phyloP scores from a whole-genome alignment of 2,329 filamentous ascomycete species.

The Arthrinium puccinioides region DNA sequence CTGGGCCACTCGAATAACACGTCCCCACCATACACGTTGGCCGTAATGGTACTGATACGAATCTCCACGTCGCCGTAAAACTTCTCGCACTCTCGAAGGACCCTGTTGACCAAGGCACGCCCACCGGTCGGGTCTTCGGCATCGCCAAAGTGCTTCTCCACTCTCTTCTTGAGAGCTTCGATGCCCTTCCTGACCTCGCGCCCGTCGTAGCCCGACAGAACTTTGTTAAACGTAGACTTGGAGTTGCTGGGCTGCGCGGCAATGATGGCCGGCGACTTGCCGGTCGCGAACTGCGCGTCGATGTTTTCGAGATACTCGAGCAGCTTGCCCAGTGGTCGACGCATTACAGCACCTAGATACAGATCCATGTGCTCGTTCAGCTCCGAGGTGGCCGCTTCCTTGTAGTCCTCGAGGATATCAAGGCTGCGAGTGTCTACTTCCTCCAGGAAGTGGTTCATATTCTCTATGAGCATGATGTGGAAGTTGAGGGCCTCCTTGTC shows the following conservation, averaged over 20 bases:
- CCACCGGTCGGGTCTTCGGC: conserved; percentile 57
- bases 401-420: conserved; percentile 76
- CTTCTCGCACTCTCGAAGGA: conserved; percentile 52
- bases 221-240: conserved; percentile 76
- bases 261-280: conserved; percentile 55
- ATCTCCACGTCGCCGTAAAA: conserved; percentile 57
- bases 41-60: conserved; percentile 51
- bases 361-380: conserved; percentile 80
- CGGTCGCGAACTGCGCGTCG: conserved; percentile 60
- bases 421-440: conserved; percentile 74
- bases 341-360: conserved; percentile 83
- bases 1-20: conserved; percentile 61
- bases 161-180: conserved; percentile 78
- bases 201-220: conserved; percentile 70
- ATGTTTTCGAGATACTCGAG: conserved; percentile 88
- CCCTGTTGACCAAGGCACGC: conserved; percentile 42
- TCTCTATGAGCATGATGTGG: conserved; percentile 94
- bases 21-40: conserved; percentile 58
- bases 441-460: conserved; percentile 96
- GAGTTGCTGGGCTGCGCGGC: conserved; percentile 77
- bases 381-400: conserved; percentile 67
- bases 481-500: conserved; percentile 97
- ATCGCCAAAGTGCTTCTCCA: conserved; percentile 96
- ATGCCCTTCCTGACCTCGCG: conserved; percentile 88
- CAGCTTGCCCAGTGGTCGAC: conserved; percentile 80